Conservation (phyloP, 768 basidiomycete species). For the Amyloporia xantha region DNA sequence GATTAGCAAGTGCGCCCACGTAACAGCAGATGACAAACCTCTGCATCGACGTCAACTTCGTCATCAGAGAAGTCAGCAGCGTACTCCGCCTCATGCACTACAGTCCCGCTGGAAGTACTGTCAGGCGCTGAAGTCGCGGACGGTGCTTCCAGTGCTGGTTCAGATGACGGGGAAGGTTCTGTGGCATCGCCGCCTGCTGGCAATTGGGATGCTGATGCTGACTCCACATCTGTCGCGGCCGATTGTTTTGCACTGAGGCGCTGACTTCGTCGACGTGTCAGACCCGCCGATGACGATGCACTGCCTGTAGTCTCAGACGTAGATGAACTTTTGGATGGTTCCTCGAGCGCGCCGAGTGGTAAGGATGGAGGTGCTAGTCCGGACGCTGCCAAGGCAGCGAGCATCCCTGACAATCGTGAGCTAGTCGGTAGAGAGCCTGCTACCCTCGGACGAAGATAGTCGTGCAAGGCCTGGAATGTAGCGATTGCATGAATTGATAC, state of each 20-base stretch:
- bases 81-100: conserved; percentile 54
- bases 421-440: conserved; percentile 57
- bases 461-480: conserved; percentile 94
- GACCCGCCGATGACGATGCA: conserved; percentile 26
- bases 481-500: conserved; percentile 98
- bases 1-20: neutral
- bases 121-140: conserved; percentile 29
- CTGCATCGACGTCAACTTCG: conserved; percentile 77
- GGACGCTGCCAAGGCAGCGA: conserved; percentile 81
- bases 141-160: conserved; percentile 1
- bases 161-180: neutral
- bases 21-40: conserved; percentile 31
- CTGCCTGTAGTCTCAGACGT: conserved; percentile 29
- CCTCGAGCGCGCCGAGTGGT: conserved; percentile 10
- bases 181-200: neutral
- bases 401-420: conserved; percentile 77
- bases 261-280: conserved; percentile 72
- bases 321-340: conserved; percentile 21
- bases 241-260: conserved; percentile 68
- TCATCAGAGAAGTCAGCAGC: conserved; percentile 79
- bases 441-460: conserved; percentile 89
- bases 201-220: neutral
- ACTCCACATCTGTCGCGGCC: conserved; percentile 10
- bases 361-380: conserved; percentile 54
- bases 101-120: conserved; percentile 45